Percentiles rank a stretch among this genome's conserved stretches.
These are phyloP conservation scores for Heterobasidion parviporum DNA, from an alignment of 1,284 basidiomycete genomes.

Conservation along the genomic window DNA sequence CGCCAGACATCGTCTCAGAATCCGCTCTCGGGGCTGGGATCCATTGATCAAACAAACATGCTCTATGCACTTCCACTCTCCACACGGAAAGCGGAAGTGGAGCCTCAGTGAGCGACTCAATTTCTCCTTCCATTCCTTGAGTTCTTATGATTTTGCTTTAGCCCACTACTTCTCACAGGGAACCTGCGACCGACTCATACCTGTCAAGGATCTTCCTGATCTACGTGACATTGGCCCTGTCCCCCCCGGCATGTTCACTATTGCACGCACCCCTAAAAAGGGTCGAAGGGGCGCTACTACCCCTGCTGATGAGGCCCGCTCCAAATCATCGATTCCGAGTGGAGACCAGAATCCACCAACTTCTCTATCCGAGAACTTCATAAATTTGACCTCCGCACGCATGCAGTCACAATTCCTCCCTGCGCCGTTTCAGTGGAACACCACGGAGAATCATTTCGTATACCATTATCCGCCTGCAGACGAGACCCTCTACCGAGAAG, in stretches of 20 bases:
- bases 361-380: constrained; percentile 6
- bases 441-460: background rate
- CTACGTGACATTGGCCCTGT: no score
- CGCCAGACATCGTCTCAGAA: background rate
- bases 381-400: background rate
- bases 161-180: constrained; percentile 73
- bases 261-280: no score
- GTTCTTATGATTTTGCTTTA: constrained; percentile 20
- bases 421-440: background rate
- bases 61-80: constrained; percentile 42
- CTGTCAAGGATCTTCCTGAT: background rate
- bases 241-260: no score
- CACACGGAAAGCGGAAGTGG: constrained; percentile 53
- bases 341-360: background rate
- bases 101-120: constrained; percentile 50
- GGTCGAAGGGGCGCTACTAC: no score
- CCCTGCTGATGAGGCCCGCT: no score
- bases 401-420: background rate
- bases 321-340: no score
- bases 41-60: constrained; percentile 74
- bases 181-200: constrained; percentile 19
- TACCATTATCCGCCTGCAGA: no score
- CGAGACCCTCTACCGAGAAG: background rate
- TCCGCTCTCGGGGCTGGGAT: constrained; percentile 46
- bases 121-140: background rate